Evolutionary conservation across 2,329 filamentous ascomycete species (phyloP), one percentile per base, ranked within the genome.

Genomic region (Coniochaeta ligniaria): DNA sequence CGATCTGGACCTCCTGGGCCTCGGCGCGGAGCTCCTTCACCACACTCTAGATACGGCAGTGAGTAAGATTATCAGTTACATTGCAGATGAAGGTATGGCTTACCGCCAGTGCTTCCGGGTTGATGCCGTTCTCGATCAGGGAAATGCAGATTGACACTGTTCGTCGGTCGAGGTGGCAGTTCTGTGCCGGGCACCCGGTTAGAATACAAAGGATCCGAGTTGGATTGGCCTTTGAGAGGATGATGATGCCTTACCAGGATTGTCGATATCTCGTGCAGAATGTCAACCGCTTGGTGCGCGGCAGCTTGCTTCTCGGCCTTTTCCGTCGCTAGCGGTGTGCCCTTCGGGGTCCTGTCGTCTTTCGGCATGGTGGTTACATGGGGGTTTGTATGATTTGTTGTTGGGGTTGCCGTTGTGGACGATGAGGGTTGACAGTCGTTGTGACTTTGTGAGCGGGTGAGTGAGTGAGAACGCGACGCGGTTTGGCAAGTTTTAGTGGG

Each of bases 51-150:
- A 54, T 20, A 17, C 33, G 52, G 26, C 11, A 22, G 22, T 33
- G 62, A 43, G 52, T n/a, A 33, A 43, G 38, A n/a, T n/a, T n/a
- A n/a, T n/a, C n/a, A n/a, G n/a, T n/a, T n/a, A n/a, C n/a, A n/a
- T n/a, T n/a, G n/a, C n/a, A n/a, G n/a, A 7, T 9, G 17, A n/a
- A 38, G 16, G 4, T 11, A 38, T 11, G 12, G 70, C 91, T 71
- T 82, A 98, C 95, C 26, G 94, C 93, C 35, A 99, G 80, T 1
- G 94, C 95, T 73, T 98, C 94, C 0, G 95, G 95, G 71, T 96
- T 96, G 33, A 98, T 92, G 16, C 95, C 95, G 71, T 96, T 96
- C 76, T 99, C 95, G 67, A 99, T 96, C 74, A 99, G 84, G 59
- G 92, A 96, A 62, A 98, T 94, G 75, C 95, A 99, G 64, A 97